phyloP scores from a whole-genome alignment of 495 filamentous ascomycete species.

The Aspergillus coremiiformis region DNA sequence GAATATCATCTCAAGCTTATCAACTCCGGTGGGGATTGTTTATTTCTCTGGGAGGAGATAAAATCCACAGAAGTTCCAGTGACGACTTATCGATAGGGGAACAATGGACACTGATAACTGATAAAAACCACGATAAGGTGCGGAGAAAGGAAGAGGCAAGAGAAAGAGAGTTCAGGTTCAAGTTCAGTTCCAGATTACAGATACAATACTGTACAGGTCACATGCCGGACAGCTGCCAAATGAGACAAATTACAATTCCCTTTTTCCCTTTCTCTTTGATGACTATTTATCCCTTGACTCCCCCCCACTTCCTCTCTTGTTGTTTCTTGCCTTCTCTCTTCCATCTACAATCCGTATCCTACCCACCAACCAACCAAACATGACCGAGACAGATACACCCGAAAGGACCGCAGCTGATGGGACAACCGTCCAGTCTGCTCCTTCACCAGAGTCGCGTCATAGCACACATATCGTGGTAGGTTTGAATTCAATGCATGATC shows the following conservation, averaged over 20 bases:
- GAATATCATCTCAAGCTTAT: background rate
- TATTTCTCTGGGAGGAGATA: too few relatives aligned
- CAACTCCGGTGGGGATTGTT: background rate
- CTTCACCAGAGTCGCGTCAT: conserved; percentile 22
- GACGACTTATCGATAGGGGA: background rate
- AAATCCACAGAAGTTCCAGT: too few relatives aligned
- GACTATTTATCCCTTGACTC: background rate
- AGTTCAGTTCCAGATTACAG: background rate
- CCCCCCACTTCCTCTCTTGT: background rate
- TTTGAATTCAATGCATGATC: background rate
- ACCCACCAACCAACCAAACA: conserved; percentile 6
- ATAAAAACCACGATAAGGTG: conserved; percentile 10
- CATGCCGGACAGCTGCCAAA: conserved; percentile 9
- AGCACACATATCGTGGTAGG: conserved; percentile 42
- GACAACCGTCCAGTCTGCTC: conserved; percentile 16
- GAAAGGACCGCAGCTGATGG: conserved; percentile 14
- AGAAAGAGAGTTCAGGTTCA: background rate
- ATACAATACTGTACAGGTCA: conserved; percentile 6
- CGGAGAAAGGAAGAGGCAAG: conserved; percentile 8
- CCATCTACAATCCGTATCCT: background rate
- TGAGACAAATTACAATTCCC: background rate
- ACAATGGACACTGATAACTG: background rate
- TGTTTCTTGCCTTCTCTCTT: conserved; percentile 3
- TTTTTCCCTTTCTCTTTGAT: conserved; percentile 1
- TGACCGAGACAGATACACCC: conserved; percentile 19